Evolutionary conservation across 2,329 filamentous ascomycete genomes (phyloP), one percentile per base, ranked within the genome.

Genomic region (Fusarium nygamai): DNA sequence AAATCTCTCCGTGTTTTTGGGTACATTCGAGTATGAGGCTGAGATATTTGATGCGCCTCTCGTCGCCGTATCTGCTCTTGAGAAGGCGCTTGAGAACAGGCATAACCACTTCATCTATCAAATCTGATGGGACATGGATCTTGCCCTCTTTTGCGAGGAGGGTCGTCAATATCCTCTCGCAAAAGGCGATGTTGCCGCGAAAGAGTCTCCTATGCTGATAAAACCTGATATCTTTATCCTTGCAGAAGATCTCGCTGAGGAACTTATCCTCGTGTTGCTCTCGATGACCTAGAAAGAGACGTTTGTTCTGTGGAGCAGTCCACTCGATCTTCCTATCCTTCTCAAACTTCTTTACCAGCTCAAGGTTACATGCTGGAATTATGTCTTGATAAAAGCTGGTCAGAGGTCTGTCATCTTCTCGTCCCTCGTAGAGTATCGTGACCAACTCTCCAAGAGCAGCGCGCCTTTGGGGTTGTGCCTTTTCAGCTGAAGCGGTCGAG

Each of bases 351-450:
- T 72, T 24, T n/a, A 78, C 53, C 5, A 78, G 44, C 2, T 69
- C 69, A 6, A 67, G 34, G 36, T 50, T 64, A 24, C 78, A 79
- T 12, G 72, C 77, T 11, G 78, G 77, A 7, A 80, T 8, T 6
- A 80, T 76, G 33, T 75, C 51, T 36, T 80, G 77, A 3, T 80
- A 80, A 9, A 67, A 69, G 6, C 33, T 36, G 13, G 50, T 63
- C 20, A 80, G 33, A 4, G 78, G 78, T 5, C 78, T 72, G 20
- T 61, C 38, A 24, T 80, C 78, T 24, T 41, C 13, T 7, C 38
- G 27, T 2, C 53, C 47, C 5, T 70, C 47, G 43, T 65, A 71
- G 6, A 80, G 65, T 13, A 78, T 47, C 8, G 22, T 56, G 11
- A 76, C 69, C 10, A 80, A 72, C 38, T 80, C 71, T 0, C 47